Evolutionary conservation across 129 eudicot genomes (phyloP), one percentile per base, ranked within the genome.

Genomic region (Flaveria linearis): DNA sequence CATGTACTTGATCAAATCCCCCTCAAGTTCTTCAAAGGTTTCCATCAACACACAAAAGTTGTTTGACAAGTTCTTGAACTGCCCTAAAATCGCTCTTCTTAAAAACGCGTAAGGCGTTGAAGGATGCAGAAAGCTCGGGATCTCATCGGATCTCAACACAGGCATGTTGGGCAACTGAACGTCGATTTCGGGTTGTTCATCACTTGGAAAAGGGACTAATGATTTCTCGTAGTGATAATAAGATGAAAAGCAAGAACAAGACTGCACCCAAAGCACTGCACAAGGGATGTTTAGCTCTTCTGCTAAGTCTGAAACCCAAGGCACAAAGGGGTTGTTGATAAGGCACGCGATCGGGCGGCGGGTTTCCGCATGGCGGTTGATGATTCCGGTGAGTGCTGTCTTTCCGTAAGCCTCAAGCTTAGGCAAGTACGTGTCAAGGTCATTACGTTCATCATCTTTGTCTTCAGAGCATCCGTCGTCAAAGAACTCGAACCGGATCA

Each of bases 241-340:
- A 53, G 88, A 82, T 0, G 93, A 78, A 58, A 93, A 88, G 43
- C 88, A 85, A 52, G 92, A 16, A n/a, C n/a, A n/a, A n/a, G n/a
- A n/a, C n/a, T n/a, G n/a, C n/a, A n/a, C n/a, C n/a, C n/a, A n/a
- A n/a, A 93, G 87, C 86, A 88, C 17, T 1, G 96, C 92, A 28
- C 80, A 79, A 16, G 95, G 92, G 63, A 93, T 81, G 11, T 80
- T 75, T 1, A 93, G 80, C 16, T 55, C 62, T 2, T 82, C 77
- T 0, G 89, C 98, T 41, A 93, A 76, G 39, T 93, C 96, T 1
- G 81, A 63, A 8, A 88, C 98, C 97, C 97, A 93, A 0, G 95
- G 91, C 28, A 93, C 62, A 57, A 93, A 90, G 0, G 92, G 89
- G 67, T 83, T 93, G 76, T 83, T 85, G 62, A 93, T 83, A 1